Evolutionary conservation across 257 asterid species (phyloP).

Genomic region (Solanum chaucha): DNA sequence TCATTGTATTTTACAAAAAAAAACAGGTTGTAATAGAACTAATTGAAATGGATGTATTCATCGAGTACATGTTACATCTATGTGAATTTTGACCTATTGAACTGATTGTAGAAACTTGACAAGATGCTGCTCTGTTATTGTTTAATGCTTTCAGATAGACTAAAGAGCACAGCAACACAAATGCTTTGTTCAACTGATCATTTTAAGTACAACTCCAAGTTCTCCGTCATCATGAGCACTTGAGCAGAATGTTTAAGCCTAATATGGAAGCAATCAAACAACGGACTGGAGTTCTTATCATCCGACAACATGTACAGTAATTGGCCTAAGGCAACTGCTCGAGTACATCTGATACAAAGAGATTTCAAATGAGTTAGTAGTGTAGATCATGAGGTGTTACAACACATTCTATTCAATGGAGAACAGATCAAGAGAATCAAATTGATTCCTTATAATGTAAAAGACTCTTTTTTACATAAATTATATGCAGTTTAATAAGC

Average conservation of each 20-base stretch:
- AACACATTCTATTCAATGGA: background rate
- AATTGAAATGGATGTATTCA: too few species aligned
- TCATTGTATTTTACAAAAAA: too few species aligned
- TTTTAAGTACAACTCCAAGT: background rate
- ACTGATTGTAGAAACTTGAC: background rate
- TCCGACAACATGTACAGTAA: too few species aligned
- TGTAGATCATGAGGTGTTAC: background rate
- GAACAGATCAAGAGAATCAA: background rate
- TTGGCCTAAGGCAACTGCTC: background rate
- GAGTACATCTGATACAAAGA: background rate
- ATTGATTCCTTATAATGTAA: background rate
- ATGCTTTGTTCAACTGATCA: background rate
- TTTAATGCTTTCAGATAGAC: background rate
- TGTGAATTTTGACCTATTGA: too few species aligned
- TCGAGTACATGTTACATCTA: too few species aligned
- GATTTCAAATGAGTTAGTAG: background rate
- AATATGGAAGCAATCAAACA: too few species aligned
- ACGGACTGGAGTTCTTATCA: too few species aligned
- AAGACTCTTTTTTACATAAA: background rate
- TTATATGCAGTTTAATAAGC: background rate
- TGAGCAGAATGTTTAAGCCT: too few species aligned
- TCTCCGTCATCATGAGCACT: background rate
- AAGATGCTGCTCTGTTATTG: background rate
- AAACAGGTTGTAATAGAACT: too few species aligned
- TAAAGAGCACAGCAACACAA: background rate